Evolutionary conservation across 2,329 filamentous ascomycete species (phyloP).

Genomic region (Talaromyces pinophilus): DNA sequence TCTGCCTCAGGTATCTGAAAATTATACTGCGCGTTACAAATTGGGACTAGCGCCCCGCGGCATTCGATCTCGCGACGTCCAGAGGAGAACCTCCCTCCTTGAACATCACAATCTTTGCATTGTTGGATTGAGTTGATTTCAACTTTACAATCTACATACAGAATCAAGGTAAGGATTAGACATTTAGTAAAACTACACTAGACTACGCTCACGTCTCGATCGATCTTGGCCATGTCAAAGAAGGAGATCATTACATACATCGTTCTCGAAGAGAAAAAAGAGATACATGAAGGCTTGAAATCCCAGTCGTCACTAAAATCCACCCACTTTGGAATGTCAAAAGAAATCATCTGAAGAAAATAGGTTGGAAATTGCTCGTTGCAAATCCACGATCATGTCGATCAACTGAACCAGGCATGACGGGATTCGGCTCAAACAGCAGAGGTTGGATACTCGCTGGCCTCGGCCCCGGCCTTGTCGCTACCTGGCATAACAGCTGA

Average conservation of each 20-base stretch:
- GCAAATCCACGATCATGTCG: background rate
- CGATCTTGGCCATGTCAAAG: conserved; percentile 1
- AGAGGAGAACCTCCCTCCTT: background rate
- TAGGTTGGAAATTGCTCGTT: background rate
- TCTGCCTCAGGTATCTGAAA: conserved; percentile 2
- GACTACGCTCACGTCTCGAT: background rate
- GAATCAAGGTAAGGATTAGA: no score
- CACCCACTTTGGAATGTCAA: conserved; percentile 9
- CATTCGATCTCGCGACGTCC: background rate
- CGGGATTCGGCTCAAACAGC: conserved; percentile 5
- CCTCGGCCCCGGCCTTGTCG: conserved; percentile 8
- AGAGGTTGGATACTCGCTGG: conserved; percentile 5
- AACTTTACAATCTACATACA: background rate
- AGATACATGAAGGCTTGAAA: conserved; percentile 1
- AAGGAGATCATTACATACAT: conserved; percentile 13
- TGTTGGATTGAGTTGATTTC: background rate
- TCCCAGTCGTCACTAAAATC: background rate
- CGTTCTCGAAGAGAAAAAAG: background rate
- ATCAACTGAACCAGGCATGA: background rate
- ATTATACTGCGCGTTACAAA: background rate
- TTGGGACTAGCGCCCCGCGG: background rate
- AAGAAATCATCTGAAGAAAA: background rate
- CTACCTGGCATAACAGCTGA: conserved; percentile 5
- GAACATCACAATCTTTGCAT: no score
- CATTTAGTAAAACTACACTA: background rate